These are phyloP conservation scores for Silene latifolia DNA, from an alignment of 148 eudicot genomes.

Conservation along the genomic window DNA sequence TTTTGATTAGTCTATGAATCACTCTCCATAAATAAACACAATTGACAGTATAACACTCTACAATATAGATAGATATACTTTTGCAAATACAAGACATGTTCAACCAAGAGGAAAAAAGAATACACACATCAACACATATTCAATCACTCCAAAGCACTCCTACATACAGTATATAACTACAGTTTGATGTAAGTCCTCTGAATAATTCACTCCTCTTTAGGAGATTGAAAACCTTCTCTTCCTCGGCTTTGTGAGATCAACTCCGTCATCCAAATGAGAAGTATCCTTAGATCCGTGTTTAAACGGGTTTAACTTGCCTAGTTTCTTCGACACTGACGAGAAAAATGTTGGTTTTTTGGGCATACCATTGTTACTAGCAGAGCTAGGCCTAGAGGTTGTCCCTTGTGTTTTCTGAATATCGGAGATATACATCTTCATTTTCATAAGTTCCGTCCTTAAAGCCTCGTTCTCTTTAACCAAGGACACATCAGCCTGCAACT, in stretches of 20 bases:
- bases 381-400: constrained; percentile 33
- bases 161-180: neutral
- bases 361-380: neutral
- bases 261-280: constrained; percentile 48
- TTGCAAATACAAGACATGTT: neutral
- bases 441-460: constrained; percentile 55
- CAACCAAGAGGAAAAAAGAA: neutral
- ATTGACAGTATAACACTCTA: neutral
- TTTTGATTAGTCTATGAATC: neutral
- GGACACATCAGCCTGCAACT: constrained; percentile 56
- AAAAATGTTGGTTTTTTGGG: constrained; percentile 58
- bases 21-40: neutral
- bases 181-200: neutral
- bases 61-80: no score
- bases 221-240: constrained; percentile 89
- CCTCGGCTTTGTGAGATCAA: constrained; percentile 78
- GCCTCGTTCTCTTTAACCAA: constrained; percentile 72
- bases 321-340: constrained; percentile 73
- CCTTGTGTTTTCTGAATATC: constrained; percentile 54
- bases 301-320: constrained; percentile 89
- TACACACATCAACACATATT: neutral
- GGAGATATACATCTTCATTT: constrained; percentile 73
- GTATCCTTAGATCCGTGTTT: constrained; percentile 94
- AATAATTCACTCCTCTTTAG: constrained; percentile 15
- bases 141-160: neutral